Conservation (phyloP, 148 eudicot genomes). For the Diospyros kaki region DNA sequence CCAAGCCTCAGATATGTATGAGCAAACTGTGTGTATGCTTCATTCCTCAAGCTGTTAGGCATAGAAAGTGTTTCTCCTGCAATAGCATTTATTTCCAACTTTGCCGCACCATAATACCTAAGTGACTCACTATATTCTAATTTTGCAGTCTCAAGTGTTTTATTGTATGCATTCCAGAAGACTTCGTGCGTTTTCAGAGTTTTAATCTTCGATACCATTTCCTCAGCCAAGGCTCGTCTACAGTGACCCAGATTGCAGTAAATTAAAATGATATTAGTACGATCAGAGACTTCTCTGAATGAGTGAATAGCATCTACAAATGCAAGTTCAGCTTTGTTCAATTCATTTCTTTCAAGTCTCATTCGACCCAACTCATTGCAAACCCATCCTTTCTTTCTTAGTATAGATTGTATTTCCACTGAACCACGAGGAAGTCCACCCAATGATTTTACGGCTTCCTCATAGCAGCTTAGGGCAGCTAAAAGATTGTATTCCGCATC, state of each 20-base stretch:
- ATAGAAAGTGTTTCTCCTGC: constrained; percentile 36
- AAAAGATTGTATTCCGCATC: constrained; percentile 60
- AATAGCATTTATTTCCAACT: constrained; percentile 43
- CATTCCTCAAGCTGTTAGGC: constrained; percentile 44
- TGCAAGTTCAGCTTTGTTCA: constrained; percentile 74
- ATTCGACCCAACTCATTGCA: constrained; percentile 92
- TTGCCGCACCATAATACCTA: constrained; percentile 74
- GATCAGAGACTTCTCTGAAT: constrained; percentile 75
- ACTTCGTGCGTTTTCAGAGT: constrained; percentile 44
- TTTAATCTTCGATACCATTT: constrained; percentile 54
- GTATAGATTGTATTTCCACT: constrained; percentile 52
- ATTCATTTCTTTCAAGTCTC: constrained; percentile 62
- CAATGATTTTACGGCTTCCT: constrained; percentile 66
- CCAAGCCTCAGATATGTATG: constrained; percentile 94
- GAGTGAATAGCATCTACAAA: constrained; percentile 77
- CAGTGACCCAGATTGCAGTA: constrained; percentile 95
- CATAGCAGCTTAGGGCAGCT: constrained; percentile 62
- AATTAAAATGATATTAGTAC: constrained; percentile 72
- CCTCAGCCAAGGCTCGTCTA: constrained; percentile 85
- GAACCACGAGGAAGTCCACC: constrained; percentile 41
- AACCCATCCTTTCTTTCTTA: constrained; percentile 94
- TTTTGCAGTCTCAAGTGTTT: constrained; percentile 69
- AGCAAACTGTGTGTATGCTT: constrained; percentile 82
- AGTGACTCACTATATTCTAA: constrained; percentile 66
- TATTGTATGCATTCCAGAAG: constrained; percentile 48